Percentiles rank a stretch among this genome's conserved stretches.
phyloP scores from a whole-genome alignment of 768 basidiomycete species.

The Mycena sanguinolenta region DNA sequence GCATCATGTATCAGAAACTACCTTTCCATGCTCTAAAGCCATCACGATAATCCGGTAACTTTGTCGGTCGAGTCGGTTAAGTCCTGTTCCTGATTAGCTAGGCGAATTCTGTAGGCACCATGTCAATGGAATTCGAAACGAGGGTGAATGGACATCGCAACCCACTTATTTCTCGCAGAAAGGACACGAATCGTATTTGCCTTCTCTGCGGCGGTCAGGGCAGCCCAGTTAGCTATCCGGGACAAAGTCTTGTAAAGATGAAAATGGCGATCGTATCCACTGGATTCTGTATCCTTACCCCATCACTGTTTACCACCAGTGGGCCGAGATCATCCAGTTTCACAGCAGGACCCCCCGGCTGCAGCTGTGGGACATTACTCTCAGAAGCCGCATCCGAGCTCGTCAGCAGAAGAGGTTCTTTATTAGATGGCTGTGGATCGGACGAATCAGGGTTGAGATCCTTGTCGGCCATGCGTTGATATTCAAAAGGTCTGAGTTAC shows the following conservation, averaged over 20 bases:
- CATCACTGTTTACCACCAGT: constrained; percentile 77
- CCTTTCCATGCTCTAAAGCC: not conserved
- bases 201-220: constrained; percentile 68
- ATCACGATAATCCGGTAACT: constrained; percentile 10
- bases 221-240: constrained; percentile 74
- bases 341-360: constrained; percentile 47
- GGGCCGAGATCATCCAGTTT: constrained; percentile 74
- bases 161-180: constrained; percentile 64
- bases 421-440: not conserved
- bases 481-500: not conserved
- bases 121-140: not conserved
- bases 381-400: constrained; percentile 19
- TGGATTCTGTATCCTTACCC: constrained; percentile 54
- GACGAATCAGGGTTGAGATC: constrained; percentile 5
- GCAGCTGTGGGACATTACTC: constrained; percentile 14
- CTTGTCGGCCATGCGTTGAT: constrained; percentile 9
- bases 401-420: constrained; percentile 16
- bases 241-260: constrained; percentile 65
- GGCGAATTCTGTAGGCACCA: constrained; percentile 45
- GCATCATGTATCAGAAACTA: constrained; percentile 2
- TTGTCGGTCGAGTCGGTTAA: constrained; percentile 26
- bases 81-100: constrained; percentile 49
- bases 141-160: not conserved
- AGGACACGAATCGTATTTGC: constrained; percentile 69
- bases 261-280: not conserved